Evolutionary conservation across 768 basidiomycete genomes (phyloP).

Genomic region (Lentinus tigrinus): DNA sequence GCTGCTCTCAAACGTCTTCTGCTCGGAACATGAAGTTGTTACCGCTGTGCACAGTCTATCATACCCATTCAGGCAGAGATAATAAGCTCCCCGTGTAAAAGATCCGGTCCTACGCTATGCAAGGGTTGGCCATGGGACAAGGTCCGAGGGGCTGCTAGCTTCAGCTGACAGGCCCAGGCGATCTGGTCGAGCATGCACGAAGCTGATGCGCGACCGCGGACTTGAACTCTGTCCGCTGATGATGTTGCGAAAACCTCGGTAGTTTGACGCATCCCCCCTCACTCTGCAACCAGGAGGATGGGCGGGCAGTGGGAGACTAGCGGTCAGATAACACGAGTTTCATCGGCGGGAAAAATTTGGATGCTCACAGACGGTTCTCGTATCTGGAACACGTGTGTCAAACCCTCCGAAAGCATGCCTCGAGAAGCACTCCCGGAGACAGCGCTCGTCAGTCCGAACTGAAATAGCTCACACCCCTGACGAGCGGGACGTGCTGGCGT

Average conservation of each 20-base stretch:
- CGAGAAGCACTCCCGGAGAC: conserved; percentile 7
- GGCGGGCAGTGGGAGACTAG: background rate
- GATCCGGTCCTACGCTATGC: conserved; percentile 1
- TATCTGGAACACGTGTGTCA: conserved; percentile 19
- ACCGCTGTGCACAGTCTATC: conserved; percentile 1
- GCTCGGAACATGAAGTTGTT: conserved; percentile 1
- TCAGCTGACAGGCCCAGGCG: background rate
- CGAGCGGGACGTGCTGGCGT: background rate
- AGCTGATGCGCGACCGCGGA: conserved; percentile 2
- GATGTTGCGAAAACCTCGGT: conserved; percentile 14
- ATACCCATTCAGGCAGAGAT: conserved; percentile 9
- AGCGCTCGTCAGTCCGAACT: conserved; percentile 5
- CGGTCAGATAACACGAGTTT: conserved; percentile 10
- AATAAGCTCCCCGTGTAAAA: conserved; percentile 13
- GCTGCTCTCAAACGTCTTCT: conserved; percentile 13
- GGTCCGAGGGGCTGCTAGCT: conserved; percentile 2
- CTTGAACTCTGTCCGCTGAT: background rate
- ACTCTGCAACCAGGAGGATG: background rate
- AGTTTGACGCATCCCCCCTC: conserved; percentile 7
- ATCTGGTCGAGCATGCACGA: conserved; percentile 2
- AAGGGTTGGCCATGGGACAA: background rate
- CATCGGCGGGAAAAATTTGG: conserved; percentile 6
- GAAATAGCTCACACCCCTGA: conserved; percentile 7
- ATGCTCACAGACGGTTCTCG: conserved; percentile 5
- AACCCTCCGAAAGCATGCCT: conserved; percentile 1